phyloP scores from a whole-genome alignment of 192 early-diverging fungal genomes.

The Coemansia sp. region DNA sequence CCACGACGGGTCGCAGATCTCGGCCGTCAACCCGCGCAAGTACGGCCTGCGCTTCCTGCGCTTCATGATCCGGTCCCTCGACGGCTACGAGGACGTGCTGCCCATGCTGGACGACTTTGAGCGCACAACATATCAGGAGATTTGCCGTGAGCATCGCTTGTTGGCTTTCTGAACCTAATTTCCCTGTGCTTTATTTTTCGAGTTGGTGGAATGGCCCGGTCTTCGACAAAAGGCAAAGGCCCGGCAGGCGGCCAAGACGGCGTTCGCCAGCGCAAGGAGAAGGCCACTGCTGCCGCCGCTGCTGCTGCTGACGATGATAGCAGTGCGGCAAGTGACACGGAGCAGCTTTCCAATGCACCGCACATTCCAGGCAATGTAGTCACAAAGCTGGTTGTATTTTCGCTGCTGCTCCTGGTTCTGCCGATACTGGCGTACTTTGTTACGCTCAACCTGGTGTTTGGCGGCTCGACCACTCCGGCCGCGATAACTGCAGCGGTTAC shows the following conservation, averaged over 20 bases:
- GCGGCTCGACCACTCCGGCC: constrained; percentile 32
- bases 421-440: constrained; percentile 42
- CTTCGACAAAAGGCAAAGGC: neutral
- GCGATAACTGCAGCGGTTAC: constrained; percentile 39
- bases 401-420: constrained; percentile 26
- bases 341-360: constrained; percentile 2
- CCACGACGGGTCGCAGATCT: constrained; percentile 71
- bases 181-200: neutral
- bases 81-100: constrained; percentile 51
- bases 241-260: neutral
- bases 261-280: neutral
- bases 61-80: constrained; percentile 74
- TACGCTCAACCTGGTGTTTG: constrained; percentile 35
- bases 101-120: constrained; percentile 44
- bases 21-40: constrained; percentile 75
- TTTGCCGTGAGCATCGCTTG: constrained; percentile 40
- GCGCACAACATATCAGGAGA: constrained; percentile 38
- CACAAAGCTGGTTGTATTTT: constrained; percentile 34
- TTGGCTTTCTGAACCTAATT: too few species aligned
- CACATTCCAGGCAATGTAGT: constrained; percentile 31
- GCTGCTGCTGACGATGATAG: neutral
- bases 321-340: neutral
- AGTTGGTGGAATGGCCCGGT: neutral
- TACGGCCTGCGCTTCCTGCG: constrained; percentile 87
- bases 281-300: neutral